phyloP scores from a whole-genome alignment of 2,329 filamentous ascomycete genomes.

The Massarina eburnea region DNA sequence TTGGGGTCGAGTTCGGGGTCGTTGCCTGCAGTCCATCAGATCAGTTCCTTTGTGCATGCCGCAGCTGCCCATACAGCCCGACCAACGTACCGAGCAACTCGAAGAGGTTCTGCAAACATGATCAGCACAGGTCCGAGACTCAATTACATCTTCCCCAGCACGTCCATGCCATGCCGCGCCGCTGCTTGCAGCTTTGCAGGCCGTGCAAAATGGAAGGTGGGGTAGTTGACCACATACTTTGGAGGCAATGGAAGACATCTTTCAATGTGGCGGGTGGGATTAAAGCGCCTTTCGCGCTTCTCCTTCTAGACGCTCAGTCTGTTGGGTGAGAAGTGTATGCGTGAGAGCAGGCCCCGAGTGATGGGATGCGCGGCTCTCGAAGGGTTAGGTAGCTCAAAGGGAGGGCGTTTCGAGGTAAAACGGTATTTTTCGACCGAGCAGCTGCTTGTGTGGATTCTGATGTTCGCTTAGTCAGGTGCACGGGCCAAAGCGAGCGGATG shows the following conservation, averaged over 20 bases:
- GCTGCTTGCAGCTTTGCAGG: conserved; percentile 3
- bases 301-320: conserved; percentile 47
- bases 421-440: conserved; percentile 15
- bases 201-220: conserved; percentile 12
- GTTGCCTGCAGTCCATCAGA: conserved; percentile 56
- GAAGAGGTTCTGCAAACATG: conserved; percentile 77
- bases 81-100: conserved; percentile 88
- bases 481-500: conserved; percentile 10
- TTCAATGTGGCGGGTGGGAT: conserved; percentile 33
- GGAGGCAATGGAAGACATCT: conserved; percentile 47
- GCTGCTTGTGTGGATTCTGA: conserved; percentile 24
- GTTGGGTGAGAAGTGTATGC: conserved; percentile 27
- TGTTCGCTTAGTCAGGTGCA: conserved; percentile 31
- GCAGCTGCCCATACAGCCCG: conserved; percentile 7
- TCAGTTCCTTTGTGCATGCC: conserved; percentile 22
- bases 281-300: conserved; percentile 50
- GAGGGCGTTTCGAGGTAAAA: conserved; percentile 17
- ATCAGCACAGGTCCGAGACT: conserved; percentile 37
- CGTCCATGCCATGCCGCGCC: too few species aligned
- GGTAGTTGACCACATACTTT: conserved; percentile 42
- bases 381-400: conserved; percentile 14
- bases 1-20: conserved; percentile 72
- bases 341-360: conserved; percentile 43
- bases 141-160: too few species aligned
- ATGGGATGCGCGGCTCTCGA: conserved; percentile 44